Conservation (phyloP, 148 eudicot genomes). For the Amaranthus hypochondriacus region DNA sequence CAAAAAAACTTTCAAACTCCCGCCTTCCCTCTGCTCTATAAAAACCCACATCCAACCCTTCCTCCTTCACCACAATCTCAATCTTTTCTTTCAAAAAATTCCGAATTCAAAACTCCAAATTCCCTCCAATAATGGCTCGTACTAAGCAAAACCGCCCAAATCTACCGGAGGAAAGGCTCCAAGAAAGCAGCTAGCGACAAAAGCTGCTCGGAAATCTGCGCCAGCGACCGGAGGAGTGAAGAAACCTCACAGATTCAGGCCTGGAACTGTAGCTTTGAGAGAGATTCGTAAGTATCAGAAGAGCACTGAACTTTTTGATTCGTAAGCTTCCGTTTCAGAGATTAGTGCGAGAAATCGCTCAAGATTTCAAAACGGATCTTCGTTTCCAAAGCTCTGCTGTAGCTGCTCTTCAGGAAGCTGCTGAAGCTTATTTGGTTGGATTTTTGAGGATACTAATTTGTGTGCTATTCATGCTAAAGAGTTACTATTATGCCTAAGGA, state of each 20-base stretch:
- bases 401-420: no score
- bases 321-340: conserved; percentile 52
- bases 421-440: no score
- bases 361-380: conserved; percentile 11
- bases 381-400: no score
- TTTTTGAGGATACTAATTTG: no score
- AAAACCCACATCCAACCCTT: not conserved
- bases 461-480: no score
- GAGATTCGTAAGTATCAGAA: conserved; percentile 58
- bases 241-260: conserved; percentile 53
- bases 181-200: conserved; percentile 45
- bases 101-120: not conserved
- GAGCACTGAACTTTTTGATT: conserved; percentile 48
- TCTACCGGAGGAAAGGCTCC: conserved; percentile 31
- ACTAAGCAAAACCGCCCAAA: no score
- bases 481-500: no score
- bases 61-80: not conserved
- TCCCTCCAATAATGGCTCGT: conserved; percentile 30
- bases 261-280: conserved; percentile 43
- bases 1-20: not conserved
- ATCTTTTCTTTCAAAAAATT: not conserved
- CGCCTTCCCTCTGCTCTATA: no score
- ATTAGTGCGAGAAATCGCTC: conserved; percentile 50
- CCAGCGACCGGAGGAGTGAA: conserved; percentile 55
- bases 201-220: conserved; percentile 47